These are phyloP conservation scores for Anethum foeniculum DNA, from an alignment of 140 eudicot genomes.

Conservation along the genomic window DNA sequence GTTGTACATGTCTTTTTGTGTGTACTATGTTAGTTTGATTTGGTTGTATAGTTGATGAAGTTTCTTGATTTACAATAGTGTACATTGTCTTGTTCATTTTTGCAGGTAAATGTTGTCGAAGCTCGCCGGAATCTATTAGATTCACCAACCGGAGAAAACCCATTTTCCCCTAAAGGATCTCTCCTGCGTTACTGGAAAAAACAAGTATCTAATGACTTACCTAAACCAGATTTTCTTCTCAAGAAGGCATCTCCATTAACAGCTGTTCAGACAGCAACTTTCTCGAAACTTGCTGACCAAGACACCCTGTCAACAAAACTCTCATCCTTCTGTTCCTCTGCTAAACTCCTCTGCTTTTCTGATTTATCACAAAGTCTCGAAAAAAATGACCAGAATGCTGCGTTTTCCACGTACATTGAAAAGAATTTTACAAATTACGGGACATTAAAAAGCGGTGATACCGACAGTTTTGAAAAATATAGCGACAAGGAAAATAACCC, in stretches of 20 bases:
- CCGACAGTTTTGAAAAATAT: slow-evolving; percentile 56
- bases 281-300: slow-evolving; percentile 59
- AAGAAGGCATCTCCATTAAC: slow-evolving; percentile 71
- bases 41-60: not conserved
- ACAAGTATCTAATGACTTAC: slow-evolving; percentile 62
- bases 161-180: slow-evolving; percentile 64
- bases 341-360: slow-evolving; percentile 70
- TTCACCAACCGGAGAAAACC: slow-evolving; percentile 40
- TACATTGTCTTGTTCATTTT: not conserved
- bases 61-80: not conserved
- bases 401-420: slow-evolving; percentile 39
- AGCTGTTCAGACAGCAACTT: slow-evolving; percentile 56
- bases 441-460: slow-evolving; percentile 43
- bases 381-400: slow-evolving; percentile 46
- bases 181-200: slow-evolving; percentile 77
- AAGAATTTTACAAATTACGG: slow-evolving; percentile 89
- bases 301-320: slow-evolving; percentile 41
- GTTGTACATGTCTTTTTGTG: not conserved
- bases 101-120: slow-evolving; percentile 32
- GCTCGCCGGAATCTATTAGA: slow-evolving; percentile 13
- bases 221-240: slow-evolving; percentile 59
- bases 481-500: slow-evolving; percentile 45
- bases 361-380: slow-evolving; percentile 60
- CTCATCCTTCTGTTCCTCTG: slow-evolving; percentile 60
- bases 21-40: not conserved